Percentiles rank a stretch among this genome's conserved stretches.
These are phyloP conservation scores for Penstemon barbatus DNA, from an alignment of 257 asterid species.

Conservation along the genomic window DNA sequence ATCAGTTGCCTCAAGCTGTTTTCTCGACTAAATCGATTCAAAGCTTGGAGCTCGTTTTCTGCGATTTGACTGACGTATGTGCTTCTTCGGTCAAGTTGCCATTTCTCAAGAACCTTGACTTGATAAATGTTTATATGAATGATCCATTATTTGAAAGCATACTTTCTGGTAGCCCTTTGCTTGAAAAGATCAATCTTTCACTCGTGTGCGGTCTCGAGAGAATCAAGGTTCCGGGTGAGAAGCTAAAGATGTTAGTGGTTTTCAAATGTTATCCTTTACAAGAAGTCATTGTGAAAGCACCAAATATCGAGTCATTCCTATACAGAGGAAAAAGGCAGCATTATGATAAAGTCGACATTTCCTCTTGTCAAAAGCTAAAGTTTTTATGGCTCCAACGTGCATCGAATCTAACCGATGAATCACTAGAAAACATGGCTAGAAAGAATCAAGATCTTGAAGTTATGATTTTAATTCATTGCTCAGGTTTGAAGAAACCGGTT, in stretches of 20 bases:
- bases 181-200: conserved; percentile 32
- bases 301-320: conserved; percentile 28
- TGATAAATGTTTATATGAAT: conserved; percentile 22
- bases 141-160: conserved; percentile 22
- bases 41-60: conserved; percentile 31
- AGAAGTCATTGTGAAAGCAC: conserved; percentile 23
- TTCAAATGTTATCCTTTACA: conserved; percentile 29
- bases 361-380: conserved; percentile 19
- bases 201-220: conserved; percentile 24
- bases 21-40: conserved; percentile 26
- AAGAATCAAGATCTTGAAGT: conserved; percentile 24
- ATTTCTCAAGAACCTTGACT: conserved; percentile 25
- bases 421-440: neutral
- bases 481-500: conserved; percentile 11
- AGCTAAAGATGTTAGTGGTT: conserved; percentile 29
- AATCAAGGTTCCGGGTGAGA: conserved; percentile 3
- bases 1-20: conserved; percentile 17
- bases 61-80: conserved; percentile 14
- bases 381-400: conserved; percentile 36
- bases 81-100: conserved; percentile 19
- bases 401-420: conserved; percentile 24
- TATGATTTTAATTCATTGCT: conserved; percentile 31
- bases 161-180: conserved; percentile 27
- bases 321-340: conserved; percentile 31
- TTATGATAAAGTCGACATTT: conserved; percentile 23